phyloP scores from a whole-genome alignment of 495 filamentous ascomycete species.

The Xanthoparmelia taractica region DNA sequence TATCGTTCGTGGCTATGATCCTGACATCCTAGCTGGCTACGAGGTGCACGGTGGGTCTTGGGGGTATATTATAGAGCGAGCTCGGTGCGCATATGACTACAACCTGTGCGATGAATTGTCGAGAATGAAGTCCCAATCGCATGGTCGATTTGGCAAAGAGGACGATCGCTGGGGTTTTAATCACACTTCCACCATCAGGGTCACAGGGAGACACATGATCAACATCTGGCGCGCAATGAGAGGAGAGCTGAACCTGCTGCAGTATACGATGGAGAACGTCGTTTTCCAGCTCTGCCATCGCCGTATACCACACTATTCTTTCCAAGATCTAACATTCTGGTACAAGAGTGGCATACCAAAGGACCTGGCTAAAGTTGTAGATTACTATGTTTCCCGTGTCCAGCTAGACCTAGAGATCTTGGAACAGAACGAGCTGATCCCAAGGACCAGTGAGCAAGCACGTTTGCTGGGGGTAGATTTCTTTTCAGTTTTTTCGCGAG shows the following conservation, averaged over 20 bases:
- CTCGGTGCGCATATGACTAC: slow-evolving; percentile 77
- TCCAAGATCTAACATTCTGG: slow-evolving; percentile 71
- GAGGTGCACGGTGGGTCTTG: slow-evolving; percentile 90
- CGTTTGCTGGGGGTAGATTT: slow-evolving; percentile 91
- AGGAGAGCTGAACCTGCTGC: slow-evolving; percentile 77
- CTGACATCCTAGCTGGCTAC: slow-evolving; percentile 90
- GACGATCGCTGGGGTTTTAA: slow-evolving; percentile 88
- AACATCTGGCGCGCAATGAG: slow-evolving; percentile 98
- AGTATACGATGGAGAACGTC: slow-evolving; percentile 96
- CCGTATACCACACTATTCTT: slow-evolving; percentile 85
- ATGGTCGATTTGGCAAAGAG: slow-evolving; percentile 76
- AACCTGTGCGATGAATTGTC: slow-evolving; percentile 86
- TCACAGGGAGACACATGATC: slow-evolving; percentile 91
- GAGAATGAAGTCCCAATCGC: slow-evolving; percentile 71
- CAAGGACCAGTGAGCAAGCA: slow-evolving; percentile 90
- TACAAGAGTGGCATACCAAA: slow-evolving; percentile 58
- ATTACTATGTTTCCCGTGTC: slow-evolving; percentile 70
- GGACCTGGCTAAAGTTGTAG: slow-evolving; percentile 65
- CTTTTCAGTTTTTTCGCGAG: slow-evolving; percentile 85
- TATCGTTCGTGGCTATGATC: slow-evolving; percentile 75
- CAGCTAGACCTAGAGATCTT: slow-evolving; percentile 84
- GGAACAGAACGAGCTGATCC: slow-evolving; percentile 79
- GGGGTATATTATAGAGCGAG: slow-evolving; percentile 92
- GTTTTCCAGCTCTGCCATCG: slow-evolving; percentile 85
- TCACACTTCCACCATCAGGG: slow-evolving; percentile 73